Base-by-base conservation (phyloP, 2,329 filamentous ascomycete species). In the Hymenotorrendiella dingleyae region DNA sequence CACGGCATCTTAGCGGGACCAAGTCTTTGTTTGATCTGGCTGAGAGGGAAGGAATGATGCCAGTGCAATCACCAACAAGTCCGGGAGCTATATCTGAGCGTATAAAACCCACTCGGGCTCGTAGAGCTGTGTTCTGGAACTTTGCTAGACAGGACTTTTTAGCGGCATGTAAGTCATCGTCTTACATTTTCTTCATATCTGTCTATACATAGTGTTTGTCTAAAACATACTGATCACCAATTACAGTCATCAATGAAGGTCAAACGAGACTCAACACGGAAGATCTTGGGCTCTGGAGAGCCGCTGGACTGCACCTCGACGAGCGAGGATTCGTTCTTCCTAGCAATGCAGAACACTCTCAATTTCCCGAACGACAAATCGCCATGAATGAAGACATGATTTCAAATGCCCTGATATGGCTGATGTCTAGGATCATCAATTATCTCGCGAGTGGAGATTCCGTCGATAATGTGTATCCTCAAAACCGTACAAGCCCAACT, bases 61-160 rank as follows among this genome's bases (percentile, higher is more conserved):
- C 59, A 67, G 45, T 57, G 14, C 64, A 72, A 9, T 62, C 66
- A 32, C 62, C 66, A 11, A 66, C 64, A 10, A 67, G 65, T 9
- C 53, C 53, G 11, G 56, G 58, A 23, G 43, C 44, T 34, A 37
- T 54, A 6, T 53, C 54, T 8, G 47, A 53, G 45, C 58, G 42
- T 12, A 49, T 47, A 3, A 62, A 63, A n/a, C 68, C 74, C 2
- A 77, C 72, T 3, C 72, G 73, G 55, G 74, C 69, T 9, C 68
- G 78, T 16, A 70, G 66, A 56, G 77, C 78, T 6, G 77, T 76
- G 0, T 83, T 83, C 55, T 83, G 79, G 79, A 82, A 81, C 50
- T 78, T 82, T 57, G 79, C 78, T 12, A 67, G 78, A 19, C 79
- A 83, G 53, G 79, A 83, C 50, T 79, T 82, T 63, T 64, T 82